These are phyloP conservation scores for Phialophora verrucosa DNA, from an alignment of 2,329 filamentous ascomycete genomes.

Conservation along the genomic window DNA sequence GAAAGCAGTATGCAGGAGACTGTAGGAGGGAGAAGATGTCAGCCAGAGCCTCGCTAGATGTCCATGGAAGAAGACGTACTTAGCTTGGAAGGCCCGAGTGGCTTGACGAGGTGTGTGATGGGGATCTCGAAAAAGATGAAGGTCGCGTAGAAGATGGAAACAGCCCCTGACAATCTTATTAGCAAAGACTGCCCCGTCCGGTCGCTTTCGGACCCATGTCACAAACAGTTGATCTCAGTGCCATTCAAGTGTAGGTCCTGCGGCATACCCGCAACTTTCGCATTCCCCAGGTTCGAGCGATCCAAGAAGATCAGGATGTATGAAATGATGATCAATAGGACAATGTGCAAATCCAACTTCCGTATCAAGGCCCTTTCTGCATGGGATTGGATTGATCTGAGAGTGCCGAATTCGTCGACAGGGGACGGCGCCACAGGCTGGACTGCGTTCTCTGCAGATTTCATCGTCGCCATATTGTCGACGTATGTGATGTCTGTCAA, in stretches of 20 bases:
- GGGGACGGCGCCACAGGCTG: neutral
- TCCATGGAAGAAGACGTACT: neutral
- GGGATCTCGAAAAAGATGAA: conserved; percentile 8
- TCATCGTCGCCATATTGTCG: neutral
- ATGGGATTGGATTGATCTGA: neutral
- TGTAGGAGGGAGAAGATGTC: neutral
- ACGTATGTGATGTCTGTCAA: neutral
- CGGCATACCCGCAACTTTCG: conserved; percentile 1
- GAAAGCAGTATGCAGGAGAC: conserved; percentile 2
- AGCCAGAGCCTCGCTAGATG: neutral
- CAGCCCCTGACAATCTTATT: neutral
- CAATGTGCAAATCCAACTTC: conserved; percentile 4
- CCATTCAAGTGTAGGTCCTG: conserved; percentile 10
- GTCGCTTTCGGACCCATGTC: conserved; percentile 43
- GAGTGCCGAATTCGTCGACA: neutral
- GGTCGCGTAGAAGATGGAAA: conserved; percentile 7
- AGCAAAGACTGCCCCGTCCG: conserved; percentile 43
- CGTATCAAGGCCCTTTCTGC: neutral
- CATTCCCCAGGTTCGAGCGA: conserved; percentile 6
- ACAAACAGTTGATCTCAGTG: neutral
- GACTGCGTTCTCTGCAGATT: neutral
- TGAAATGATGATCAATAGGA: neutral
- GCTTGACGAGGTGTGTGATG: neutral
- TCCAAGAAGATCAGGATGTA: neutral
- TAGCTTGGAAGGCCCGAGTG: conserved; percentile 1